Conservation (phyloP, 2,329 filamentous ascomycete species). For the Dactylellina drechsleri region DNA sequence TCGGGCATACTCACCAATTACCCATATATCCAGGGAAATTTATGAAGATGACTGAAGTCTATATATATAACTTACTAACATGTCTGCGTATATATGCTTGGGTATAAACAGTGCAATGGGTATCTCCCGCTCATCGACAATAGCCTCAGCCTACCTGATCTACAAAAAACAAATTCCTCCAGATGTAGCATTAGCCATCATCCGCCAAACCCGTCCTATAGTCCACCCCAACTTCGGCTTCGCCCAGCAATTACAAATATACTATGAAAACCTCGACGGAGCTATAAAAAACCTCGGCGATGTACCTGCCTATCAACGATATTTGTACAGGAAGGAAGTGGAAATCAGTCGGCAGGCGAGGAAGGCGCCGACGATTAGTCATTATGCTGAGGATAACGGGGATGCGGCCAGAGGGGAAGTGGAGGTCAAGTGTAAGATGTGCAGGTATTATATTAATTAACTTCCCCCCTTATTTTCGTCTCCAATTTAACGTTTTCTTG, state of each 20-base stretch:
- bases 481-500: background rate
- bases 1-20: no score
- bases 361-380: conserved; percentile 83
- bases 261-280: conserved; percentile 86
- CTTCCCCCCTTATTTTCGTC: background rate
- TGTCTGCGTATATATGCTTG: no score
- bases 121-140: conserved; percentile 88
- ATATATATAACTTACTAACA: no score
- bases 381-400: conserved; percentile 81
- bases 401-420: conserved; percentile 65
- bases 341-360: conserved; percentile 76
- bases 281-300: conserved; percentile 70
- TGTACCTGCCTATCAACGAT: conserved; percentile 82
- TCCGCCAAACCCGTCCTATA: conserved; percentile 77
- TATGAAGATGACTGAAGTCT: no score
- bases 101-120: conserved; percentile 82
- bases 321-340: conserved; percentile 74
- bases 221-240: conserved; percentile 93
- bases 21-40: no score
- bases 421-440: conserved; percentile 89
- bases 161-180: conserved; percentile 67
- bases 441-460: conserved; percentile 68
- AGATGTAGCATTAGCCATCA: conserved; percentile 73
- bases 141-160: conserved; percentile 85
- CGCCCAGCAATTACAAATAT: conserved; percentile 86